Evolutionary conservation across 1,284 basidiomycete species (phyloP), one percentile per base, ranked within the genome.

Genomic region (Trametes polyzona): DNA sequence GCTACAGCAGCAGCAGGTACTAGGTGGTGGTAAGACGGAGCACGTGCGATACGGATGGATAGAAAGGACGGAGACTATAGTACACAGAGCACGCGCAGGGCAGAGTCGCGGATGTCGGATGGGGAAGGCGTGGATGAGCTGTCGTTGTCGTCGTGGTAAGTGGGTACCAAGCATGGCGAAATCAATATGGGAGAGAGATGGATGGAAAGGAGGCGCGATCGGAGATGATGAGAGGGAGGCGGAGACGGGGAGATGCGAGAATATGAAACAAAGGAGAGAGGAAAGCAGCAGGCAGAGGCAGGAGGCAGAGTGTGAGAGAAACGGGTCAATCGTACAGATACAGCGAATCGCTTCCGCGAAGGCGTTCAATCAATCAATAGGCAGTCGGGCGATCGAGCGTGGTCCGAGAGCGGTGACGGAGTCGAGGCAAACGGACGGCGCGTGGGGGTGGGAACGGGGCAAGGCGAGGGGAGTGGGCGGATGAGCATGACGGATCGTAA

Each of bases 41-140:
- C 47, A 40, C 40, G 53, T 36, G 53, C 47, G 40, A 32, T 11
- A 14, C 26, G 19, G 17, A 23, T 10, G n/a, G 24, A 10, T 24
- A 32, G 14, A 12, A 21, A 23, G 9, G 27, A 29, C n/a, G 23
- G 30, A 39, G 19, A 47, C 59, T 61, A 57, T 54, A 27, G 52
- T 61, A 61, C 59, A 61, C 44, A 47, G 51, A 33, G 39, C 52
- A 48, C 48, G 46, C 44, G 36, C 57, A n/a, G n/a, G n/a, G n/a
- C n/a, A n/a, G 52, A 26, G 41, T 30, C 36, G 19, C 29, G 19
- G 17, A n/a, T n/a, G n/a, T n/a, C n/a, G n/a, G 35, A 21, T n/a
- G 14, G 37, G 40, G 23, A 23, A 29, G 44, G 43, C 32, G 27
- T 17, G 32, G 23, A 19, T 24, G 30, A 11, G 30, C 7, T 12